Conservation (phyloP, 345 rosid genomes). For the Balakata baccata region DNA sequence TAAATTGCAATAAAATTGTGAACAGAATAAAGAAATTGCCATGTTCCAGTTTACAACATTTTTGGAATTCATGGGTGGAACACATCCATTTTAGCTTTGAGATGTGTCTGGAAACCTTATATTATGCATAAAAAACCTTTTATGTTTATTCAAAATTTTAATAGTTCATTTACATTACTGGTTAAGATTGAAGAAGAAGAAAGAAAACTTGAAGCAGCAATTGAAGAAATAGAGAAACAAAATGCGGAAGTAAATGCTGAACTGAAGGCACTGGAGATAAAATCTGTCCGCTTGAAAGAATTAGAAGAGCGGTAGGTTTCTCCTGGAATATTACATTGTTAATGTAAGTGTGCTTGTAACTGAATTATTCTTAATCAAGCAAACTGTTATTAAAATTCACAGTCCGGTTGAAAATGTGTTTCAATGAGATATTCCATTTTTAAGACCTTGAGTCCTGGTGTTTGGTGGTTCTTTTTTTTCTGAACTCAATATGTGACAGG, state of each 20-base stretch:
- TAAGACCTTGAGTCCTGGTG: neutral
- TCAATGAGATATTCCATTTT: neutral
- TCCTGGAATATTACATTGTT: neutral
- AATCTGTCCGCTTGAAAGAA: constrained; percentile 80
- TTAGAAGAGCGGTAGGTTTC: constrained; percentile 77
- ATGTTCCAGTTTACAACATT: neutral
- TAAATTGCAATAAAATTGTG: neutral
- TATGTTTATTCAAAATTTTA: constrained; percentile 30
- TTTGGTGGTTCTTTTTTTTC: constrained; percentile 11
- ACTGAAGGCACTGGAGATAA: constrained; percentile 74
- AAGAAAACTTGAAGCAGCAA: constrained; percentile 79
- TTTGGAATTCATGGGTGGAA: neutral
- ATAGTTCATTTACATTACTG: constrained; percentile 26
- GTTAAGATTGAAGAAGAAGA: constrained; percentile 89
- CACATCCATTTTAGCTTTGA: neutral
- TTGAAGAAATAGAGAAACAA: constrained; percentile 81
- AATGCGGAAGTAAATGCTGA: constrained; percentile 58
- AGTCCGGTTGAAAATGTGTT: neutral
- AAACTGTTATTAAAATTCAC: neutral
- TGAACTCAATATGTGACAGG: constrained; percentile 45
- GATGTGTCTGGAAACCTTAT: neutral
- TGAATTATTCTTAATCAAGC: neutral
- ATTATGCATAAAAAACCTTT: constrained; percentile 38
- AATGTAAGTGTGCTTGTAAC: neutral
- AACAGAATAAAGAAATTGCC: neutral